Base-by-base conservation (phyloP, 75 land plant species). In the Pinus albicaulis region DNA sequence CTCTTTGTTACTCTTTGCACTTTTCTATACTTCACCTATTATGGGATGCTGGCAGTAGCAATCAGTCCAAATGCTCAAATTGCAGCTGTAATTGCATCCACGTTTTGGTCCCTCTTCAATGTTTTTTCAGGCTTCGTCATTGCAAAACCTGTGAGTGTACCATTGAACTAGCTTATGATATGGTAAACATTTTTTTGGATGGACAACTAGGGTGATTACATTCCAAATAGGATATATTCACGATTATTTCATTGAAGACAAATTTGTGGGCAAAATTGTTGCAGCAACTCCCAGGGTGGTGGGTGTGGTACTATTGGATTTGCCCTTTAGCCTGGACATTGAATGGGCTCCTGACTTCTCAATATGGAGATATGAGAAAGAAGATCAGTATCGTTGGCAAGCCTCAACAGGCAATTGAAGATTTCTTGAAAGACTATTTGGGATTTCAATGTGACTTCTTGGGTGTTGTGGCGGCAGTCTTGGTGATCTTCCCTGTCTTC, bases 221-320 rank as follows among this genome's bases (percentile, higher is more conserved):
- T 38, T 12, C 22, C 36, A 61, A 17, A 56, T 10, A 57, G 0
- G 36, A 28, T 24, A 70, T 74, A 26, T 74, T 26, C 19, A 74
- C 4, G 26, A 19, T 31, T 23, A 23, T 7, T 68, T 17, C 16
- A 22, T 12, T 75, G 69, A 59, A 34, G 17, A 22, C 24, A 68
- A 74, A n/a, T 56, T 74, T 12, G 20, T 75, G 15, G 26, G 63
- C 52, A 22, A 59, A 59, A 12, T 16, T 14, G 25, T 12, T 88
- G 80, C 85, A 92, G 94, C 74, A 82, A 74, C 80, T 92, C 41
- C 92, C 94, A 5, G 79, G 77, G 44, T 92, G 92, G 92, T 88
- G 92, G 92, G 74, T 80, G 23, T 92, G 94, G 94, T 80, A 81
- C 52, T 92, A 92, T 77, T 92, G 89, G 90, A 86, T 90, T 17